Evolutionary conservation across 2,329 filamentous ascomycete species (phyloP), one percentile per base, ranked within the genome.

Genomic region (Neurospora sp.): DNA sequence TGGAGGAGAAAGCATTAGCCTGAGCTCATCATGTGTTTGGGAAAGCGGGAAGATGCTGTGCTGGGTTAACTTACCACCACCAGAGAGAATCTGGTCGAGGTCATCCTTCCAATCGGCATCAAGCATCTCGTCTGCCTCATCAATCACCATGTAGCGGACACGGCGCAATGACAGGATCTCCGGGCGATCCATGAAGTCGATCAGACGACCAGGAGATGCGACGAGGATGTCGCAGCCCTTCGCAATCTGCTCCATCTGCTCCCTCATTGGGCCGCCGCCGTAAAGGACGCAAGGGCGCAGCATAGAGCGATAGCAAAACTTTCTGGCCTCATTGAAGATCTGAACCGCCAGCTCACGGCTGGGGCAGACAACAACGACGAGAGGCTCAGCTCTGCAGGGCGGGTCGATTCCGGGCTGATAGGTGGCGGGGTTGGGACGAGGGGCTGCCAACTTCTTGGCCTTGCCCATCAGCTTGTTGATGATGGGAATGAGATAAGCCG

Each of bases 121-220:
- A 0, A 99, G 86, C 85, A 99, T 90, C 82, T 99, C 95, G 77
- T 99, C 96, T 0, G 96, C 96, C 78, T 99, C 96, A 71, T 98
- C 96, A 72, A 99, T 90, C 73, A 98, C 87, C 73, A 88, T 88
- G 81, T 90, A 96, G 80, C 90, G 90, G 72, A 97, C 85, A 52
- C 95, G 92, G 28, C 85, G 85, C 68, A 97, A 84, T 0, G 90
- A 91, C 1, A 97, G 81, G 15, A 91, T 77, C 17, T 89, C 80
- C 0, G 89, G 87, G 39, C 90, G 88, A 52, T 89, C 83, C 82
- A 98, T 93, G 76, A 98, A 91, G 76, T 97, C 92, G 67, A 89
- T 83, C 1, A 99, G 85, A 66, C 96, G 92, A 69, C 96, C 96
- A 5, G 95, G 93, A 17, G 95, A 95, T 10, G 89, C 94, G 74